Evolutionary conservation across 129 eudicot genomes (phyloP).

Genomic region (Lactuca saligna): DNA sequence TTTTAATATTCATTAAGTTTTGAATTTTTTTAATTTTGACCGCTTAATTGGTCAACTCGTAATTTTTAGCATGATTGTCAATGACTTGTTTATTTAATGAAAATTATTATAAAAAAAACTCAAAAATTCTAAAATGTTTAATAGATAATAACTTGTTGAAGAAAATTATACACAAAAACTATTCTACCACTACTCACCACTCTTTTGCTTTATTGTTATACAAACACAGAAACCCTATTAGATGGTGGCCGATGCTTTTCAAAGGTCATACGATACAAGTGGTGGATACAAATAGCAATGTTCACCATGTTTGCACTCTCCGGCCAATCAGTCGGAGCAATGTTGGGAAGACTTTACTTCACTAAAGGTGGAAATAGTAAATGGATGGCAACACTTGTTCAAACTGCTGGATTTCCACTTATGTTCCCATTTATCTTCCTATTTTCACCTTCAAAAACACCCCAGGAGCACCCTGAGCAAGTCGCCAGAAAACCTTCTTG

Average conservation of each 20-base stretch:
- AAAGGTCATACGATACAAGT: slow-evolving; percentile 27
- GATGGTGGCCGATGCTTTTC: slow-evolving; percentile 12
- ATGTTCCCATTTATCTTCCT: slow-evolving; percentile 22
- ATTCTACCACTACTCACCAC: too few relatives aligned
- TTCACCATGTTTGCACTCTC: slow-evolving; percentile 34
- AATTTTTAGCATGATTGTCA: too few relatives aligned
- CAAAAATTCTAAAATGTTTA: too few relatives aligned
- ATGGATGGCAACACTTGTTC: slow-evolving; percentile 46
- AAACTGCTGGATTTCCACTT: slow-evolving; percentile 36
- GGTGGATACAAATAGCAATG: slow-evolving; percentile 32
- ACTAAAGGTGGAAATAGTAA: slow-evolving; percentile 40
- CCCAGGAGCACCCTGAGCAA: slow-evolving; percentile 4
- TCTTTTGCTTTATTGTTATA: too few relatives aligned
- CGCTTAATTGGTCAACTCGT: too few relatives aligned
- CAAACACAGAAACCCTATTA: slow-evolving; percentile 5
- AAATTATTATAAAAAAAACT: too few relatives aligned
- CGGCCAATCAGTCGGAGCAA: slow-evolving; percentile 35
- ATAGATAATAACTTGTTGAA: too few relatives aligned
- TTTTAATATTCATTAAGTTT: too few relatives aligned
- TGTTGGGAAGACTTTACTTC: slow-evolving; percentile 38
- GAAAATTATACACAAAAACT: too few relatives aligned
- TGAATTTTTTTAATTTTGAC: too few relatives aligned
- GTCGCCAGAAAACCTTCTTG: slow-evolving; percentile 24
- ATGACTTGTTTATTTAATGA: too few relatives aligned
- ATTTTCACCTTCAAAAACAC: slow-evolving; percentile 24